Percentiles rank a stretch among this genome's conserved stretches.
phyloP scores from a whole-genome alignment of 129 eudicot genomes.

The Helichrysum umbraculigerum region DNA sequence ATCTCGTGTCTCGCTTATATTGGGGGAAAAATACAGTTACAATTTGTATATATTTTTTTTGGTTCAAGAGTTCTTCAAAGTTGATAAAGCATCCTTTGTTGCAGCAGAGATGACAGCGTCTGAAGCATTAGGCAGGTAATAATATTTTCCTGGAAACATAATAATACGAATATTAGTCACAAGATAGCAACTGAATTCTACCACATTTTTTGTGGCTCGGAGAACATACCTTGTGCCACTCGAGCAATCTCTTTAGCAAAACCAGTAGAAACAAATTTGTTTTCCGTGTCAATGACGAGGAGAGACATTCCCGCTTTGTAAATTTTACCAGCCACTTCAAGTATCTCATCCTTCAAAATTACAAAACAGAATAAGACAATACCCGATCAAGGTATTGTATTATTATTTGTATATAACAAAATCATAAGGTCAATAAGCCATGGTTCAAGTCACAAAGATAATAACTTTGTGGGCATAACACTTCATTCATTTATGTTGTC shows the following conservation, averaged over 20 bases:
- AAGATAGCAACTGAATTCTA: background rate
- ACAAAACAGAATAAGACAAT: background rate
- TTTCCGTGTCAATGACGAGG: slow-evolving; percentile 91
- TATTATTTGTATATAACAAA: background rate
- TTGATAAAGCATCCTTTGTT: slow-evolving; percentile 83
- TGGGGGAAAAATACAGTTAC: background rate
- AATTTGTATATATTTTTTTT: slow-evolving; percentile 1
- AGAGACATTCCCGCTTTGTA: slow-evolving; percentile 98
- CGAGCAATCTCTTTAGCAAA: slow-evolving; percentile 97
- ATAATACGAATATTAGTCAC: slow-evolving; percentile 15
- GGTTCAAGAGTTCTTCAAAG: slow-evolving; percentile 69
- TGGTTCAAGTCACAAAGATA: background rate
- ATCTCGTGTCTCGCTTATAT: background rate
- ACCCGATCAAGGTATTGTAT: background rate
- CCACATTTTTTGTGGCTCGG: background rate
- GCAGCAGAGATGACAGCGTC: slow-evolving; percentile 95
- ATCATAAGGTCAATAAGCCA: background rate
- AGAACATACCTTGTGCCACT: slow-evolving; percentile 78
- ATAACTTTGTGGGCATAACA: background rate
- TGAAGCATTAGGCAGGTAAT: slow-evolving; percentile 96
- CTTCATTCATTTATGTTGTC: background rate
- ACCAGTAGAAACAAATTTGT: slow-evolving; percentile 95
- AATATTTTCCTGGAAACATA: slow-evolving; percentile 73
- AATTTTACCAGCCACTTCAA: slow-evolving; percentile 93
- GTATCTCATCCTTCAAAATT: slow-evolving; percentile 80